Conservation (phyloP, 495 filamentous ascomycete genomes). For the Ascobolus immersus region DNA sequence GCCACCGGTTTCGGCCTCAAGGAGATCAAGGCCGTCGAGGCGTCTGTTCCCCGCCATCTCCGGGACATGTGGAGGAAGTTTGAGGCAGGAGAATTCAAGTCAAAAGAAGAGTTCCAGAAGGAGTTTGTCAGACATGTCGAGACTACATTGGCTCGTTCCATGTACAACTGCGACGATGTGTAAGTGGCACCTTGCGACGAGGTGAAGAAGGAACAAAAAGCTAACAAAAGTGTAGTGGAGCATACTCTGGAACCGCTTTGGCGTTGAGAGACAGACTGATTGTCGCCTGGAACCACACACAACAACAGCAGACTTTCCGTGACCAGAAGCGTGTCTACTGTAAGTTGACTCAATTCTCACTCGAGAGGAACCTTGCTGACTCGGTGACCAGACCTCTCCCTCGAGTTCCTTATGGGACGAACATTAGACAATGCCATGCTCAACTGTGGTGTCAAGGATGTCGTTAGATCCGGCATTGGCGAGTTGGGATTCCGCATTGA, state of each 20-base stretch:
- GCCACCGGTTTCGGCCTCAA: constrained; percentile 68
- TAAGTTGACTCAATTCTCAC: constrained; percentile 17
- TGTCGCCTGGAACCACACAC: constrained; percentile 91
- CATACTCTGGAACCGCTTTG: constrained; percentile 70
- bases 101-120: constrained; percentile 48
- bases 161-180: constrained; percentile 94
- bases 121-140: constrained; percentile 86
- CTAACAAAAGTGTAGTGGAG: constrained; percentile 28
- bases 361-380: constrained; percentile 4
- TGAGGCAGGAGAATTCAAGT: constrained; percentile 43
- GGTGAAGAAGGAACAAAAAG: neutral
- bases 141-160: constrained; percentile 79
- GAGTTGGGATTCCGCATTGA: constrained; percentile 93
- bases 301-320: constrained; percentile 72
- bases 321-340: constrained; percentile 86
- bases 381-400: constrained; percentile 33
- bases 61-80: constrained; percentile 41
- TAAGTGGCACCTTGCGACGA: constrained; percentile 8
- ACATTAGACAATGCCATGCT: constrained; percentile 96
- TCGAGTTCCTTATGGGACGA: constrained; percentile 93
- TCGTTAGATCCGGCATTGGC: constrained; percentile 58
- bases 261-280: constrained; percentile 83
- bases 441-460: constrained; percentile 67
- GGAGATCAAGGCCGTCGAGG: constrained; percentile 86
- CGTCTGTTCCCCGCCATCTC: constrained; percentile 64